phyloP scores from a whole-genome alignment of 176 grass and related monocot species.

The Oryza coarctata region DNA sequence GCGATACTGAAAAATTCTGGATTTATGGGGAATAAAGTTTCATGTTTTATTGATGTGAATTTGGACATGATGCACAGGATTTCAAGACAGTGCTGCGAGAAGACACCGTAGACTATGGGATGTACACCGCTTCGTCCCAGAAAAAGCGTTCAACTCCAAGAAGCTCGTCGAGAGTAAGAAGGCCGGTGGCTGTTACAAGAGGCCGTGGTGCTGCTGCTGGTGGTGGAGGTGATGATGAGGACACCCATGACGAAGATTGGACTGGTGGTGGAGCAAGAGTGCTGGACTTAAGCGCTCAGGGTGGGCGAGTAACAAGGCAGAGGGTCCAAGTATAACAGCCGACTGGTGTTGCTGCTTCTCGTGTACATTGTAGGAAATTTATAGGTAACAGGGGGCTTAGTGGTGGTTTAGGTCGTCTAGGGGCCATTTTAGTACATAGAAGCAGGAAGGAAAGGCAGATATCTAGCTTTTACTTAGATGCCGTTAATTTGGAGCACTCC shows the following conservation, averaged over 20 bases:
- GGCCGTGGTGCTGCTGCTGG: no score
- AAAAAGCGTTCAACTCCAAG: constrained; percentile 76
- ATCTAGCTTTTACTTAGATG: constrained; percentile 49
- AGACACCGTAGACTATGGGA: constrained; percentile 82
- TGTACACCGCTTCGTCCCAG: constrained; percentile 53
- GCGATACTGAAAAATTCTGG: constrained; percentile 22
- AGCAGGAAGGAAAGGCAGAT: constrained; percentile 59
- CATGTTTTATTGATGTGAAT: constrained; percentile 11
- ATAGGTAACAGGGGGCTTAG: constrained; percentile 34
- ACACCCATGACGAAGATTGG: constrained; percentile 71
- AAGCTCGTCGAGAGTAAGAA: constrained; percentile 62
- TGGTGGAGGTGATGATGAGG: constrained; percentile 37
- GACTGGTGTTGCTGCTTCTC: constrained; percentile 16
- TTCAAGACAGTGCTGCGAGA: constrained; percentile 84
- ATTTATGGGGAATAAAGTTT: constrained; percentile 15
- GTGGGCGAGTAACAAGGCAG: constrained; percentile 72
- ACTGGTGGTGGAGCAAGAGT: constrained; percentile 55
- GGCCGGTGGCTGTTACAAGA: constrained; percentile 33
- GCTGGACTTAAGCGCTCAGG: constrained; percentile 70
- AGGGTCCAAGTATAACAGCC: constrained; percentile 55
- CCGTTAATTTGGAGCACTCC: constrained; percentile 56
- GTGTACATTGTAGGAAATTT: constrained; percentile 58
- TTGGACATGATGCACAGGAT: constrained; percentile 51
- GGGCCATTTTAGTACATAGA: constrained; percentile 45
- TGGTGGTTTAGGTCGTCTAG: constrained; percentile 17